Percentiles rank a stretch among this genome's conserved stretches.
These are phyloP conservation scores for Pseudohalonectria lignicola DNA, from an alignment of 2,329 filamentous ascomycete species.

Conservation along the genomic window DNA sequence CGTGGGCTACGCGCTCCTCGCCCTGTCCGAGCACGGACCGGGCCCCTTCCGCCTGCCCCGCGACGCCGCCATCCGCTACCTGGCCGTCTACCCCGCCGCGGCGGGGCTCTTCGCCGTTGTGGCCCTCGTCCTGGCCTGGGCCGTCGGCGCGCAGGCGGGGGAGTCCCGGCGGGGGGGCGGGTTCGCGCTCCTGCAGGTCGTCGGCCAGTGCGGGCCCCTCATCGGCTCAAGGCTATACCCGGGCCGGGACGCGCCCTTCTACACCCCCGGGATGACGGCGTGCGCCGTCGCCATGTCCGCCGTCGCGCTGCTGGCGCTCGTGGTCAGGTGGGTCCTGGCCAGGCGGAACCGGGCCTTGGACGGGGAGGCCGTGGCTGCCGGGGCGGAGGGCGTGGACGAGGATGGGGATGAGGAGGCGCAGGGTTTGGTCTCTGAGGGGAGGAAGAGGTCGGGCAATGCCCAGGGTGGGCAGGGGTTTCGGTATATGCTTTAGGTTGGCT, in stretches of 20 bases:
- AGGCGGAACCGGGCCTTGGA: constrained; percentile 38
- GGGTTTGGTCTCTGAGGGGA: constrained; percentile 15
- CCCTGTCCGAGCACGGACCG: constrained; percentile 31
- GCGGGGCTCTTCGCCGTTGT: constrained; percentile 77
- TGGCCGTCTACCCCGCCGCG: constrained; percentile 67
- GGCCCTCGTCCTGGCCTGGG: constrained; percentile 79
- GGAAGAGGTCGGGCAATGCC: constrained; percentile 6
- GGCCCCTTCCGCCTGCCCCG: constrained; percentile 25
- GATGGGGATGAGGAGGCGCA: constrained; percentile 27
- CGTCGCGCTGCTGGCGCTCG: constrained; percentile 44
- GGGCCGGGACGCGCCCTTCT: constrained; percentile 46
- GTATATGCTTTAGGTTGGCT: constrained; percentile 38
- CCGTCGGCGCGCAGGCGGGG: constrained; percentile 70
- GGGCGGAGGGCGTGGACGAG: constrained; percentile 6
- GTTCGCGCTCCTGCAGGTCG: constrained; percentile 68
- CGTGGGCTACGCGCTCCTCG: constrained; percentile 45
- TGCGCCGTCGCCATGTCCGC: constrained; percentile 53
- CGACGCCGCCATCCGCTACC: constrained; percentile 47
- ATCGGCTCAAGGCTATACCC: constrained; percentile 59
- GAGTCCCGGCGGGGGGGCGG: constrained; percentile 55
- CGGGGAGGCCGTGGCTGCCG: constrained; percentile 12
- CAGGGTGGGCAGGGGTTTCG: constrained; percentile 22
- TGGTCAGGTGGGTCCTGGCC: constrained; percentile 41
- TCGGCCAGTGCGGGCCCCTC: constrained; percentile 71
- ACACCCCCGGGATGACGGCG: constrained; percentile 48